A percentile compares a stretch with the other conserved stretches of the same genome.
Conservation (phyloP, 768 basidiomycete species). For the Austroboletus eburneus region DNA sequence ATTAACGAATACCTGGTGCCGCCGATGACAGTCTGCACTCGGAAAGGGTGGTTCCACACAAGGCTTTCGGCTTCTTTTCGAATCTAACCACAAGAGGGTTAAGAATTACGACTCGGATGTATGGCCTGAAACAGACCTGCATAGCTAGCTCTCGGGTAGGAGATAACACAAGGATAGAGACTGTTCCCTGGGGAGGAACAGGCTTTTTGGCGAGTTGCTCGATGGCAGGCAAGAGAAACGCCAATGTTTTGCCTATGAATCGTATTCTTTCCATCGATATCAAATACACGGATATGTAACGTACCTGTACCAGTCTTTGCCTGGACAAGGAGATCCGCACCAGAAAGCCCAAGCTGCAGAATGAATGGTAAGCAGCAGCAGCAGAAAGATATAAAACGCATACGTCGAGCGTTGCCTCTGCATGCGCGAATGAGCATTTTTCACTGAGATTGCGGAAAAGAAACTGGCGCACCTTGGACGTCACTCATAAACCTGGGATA, state of each 20-base stretch:
- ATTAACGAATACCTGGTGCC: conserved; percentile 42
- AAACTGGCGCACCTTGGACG: conserved; percentile 38
- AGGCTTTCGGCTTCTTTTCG: conserved; percentile 57
- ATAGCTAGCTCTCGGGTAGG: conserved; percentile 74
- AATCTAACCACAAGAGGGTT: conserved; percentile 42
- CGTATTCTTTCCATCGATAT: neutral
- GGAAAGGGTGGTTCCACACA: conserved; percentile 37
- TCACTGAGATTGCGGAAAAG: too few species aligned
- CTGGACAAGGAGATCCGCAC: conserved; percentile 46
- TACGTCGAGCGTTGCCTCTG: conserved; percentile 42
- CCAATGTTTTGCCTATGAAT: conserved; percentile 58
- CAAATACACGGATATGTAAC: conserved; percentile 1
- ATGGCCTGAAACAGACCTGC: conserved; percentile 46
- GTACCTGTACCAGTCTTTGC: conserved; percentile 61
- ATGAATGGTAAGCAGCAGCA: conserved; percentile 3
- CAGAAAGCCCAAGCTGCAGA: conserved; percentile 36
- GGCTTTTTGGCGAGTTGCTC: conserved; percentile 55
- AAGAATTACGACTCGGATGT: neutral
- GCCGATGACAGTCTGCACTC: conserved; percentile 50
- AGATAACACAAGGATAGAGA: conserved; percentile 63
- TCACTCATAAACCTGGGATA: conserved; percentile 41
- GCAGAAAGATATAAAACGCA: neutral
- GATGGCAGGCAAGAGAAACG: conserved; percentile 72
- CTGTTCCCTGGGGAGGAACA: conserved; percentile 15
- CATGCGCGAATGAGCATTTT: neutral